These are phyloP conservation scores for Coemansia sp. DNA, from an alignment of 192 early-diverging fungal species.

Conservation along the genomic window DNA sequence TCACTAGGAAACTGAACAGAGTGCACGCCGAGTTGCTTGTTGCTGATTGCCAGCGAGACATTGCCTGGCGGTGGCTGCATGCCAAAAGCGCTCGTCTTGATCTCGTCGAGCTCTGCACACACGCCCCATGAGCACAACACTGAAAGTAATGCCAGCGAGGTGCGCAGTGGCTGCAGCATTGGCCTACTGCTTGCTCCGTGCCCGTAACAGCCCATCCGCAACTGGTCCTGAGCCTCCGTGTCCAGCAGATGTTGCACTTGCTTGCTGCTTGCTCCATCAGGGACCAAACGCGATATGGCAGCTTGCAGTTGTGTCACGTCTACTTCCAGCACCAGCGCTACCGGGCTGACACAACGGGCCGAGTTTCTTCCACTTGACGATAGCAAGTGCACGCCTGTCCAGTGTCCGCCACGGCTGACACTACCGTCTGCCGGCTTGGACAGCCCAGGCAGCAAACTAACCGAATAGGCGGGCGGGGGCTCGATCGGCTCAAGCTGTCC, in stretches of 20 bases:
- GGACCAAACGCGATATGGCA: constrained; percentile 15
- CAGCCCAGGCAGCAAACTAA: not conserved
- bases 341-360: not conserved
- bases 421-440: not conserved
- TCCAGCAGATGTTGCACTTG: constrained; percentile 27
- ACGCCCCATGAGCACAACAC: constrained; percentile 50
- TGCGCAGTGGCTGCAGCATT: constrained; percentile 18
- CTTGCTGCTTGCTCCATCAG: constrained; percentile 19
- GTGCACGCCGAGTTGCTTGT: constrained; percentile 14
- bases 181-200: not conserved
- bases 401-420: constrained; percentile 2
- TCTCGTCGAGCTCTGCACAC: constrained; percentile 30
- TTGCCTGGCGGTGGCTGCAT: constrained; percentile 25
- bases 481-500: constrained; percentile 5
- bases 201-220: not conserved
- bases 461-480: constrained; percentile 1
- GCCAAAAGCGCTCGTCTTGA: constrained; percentile 34
- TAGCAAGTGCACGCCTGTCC: constrained; percentile 10
- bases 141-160: constrained; percentile 39
- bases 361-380: constrained; percentile 5
- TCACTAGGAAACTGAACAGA: constrained; percentile 39
- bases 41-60: constrained; percentile 35
- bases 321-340: constrained; percentile 32
- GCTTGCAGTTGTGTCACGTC: constrained; percentile 39
- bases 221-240: not conserved